Percentiles rank a stretch among this genome's conserved stretches.
phyloP scores from a whole-genome alignment of 2,329 filamentous ascomycete genomes.

The Sarocladium oryzae region DNA sequence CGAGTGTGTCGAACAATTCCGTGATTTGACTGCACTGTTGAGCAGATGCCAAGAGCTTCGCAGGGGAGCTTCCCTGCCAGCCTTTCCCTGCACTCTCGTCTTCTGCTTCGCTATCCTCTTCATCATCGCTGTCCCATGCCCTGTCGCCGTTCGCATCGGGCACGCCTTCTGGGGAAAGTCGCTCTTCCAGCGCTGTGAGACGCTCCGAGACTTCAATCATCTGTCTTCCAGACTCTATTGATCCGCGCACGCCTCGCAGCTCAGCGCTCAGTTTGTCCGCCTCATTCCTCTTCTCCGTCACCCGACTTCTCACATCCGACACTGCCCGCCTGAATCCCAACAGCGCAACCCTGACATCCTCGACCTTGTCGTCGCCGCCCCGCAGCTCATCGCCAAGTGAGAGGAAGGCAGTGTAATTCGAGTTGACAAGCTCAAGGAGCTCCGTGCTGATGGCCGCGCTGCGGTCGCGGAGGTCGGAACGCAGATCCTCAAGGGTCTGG shows the following conservation, averaged over 20 bases:
- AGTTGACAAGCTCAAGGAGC: slow-evolving; percentile 88
- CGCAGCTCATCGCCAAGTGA: slow-evolving; percentile 72
- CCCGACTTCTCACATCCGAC: slow-evolving; percentile 61
- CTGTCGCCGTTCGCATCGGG: slow-evolving; percentile 16
- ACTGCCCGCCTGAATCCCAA: slow-evolving; percentile 81
- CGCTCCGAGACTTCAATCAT: slow-evolving; percentile 63
- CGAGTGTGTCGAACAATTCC: slow-evolving; percentile 36
- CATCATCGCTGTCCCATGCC: slow-evolving; percentile 17
- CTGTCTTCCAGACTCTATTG: slow-evolving; percentile 55
- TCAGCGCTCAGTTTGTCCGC: slow-evolving; percentile 58
- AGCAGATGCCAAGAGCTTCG: slow-evolving; percentile 39
- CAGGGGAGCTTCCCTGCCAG: slow-evolving; percentile 39
- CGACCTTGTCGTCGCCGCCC: slow-evolving; percentile 85
- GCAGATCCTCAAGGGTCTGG: slow-evolving; percentile 91
- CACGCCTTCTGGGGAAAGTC: slow-evolving; percentile 47
- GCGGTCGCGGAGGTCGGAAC: slow-evolving; percentile 75
- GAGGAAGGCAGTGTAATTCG: slow-evolving; percentile 89
- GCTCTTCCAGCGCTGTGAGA: slow-evolving; percentile 55
- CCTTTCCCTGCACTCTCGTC: slow-evolving; percentile 20
- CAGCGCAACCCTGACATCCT: slow-evolving; percentile 81
- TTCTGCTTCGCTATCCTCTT: slow-evolving; percentile 34
- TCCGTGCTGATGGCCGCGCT: slow-evolving; percentile 76
- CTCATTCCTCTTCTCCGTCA: slow-evolving; percentile 57
- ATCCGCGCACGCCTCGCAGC: slow-evolving; percentile 54
- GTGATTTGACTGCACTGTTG: slow-evolving; percentile 38